phyloP scores from a whole-genome alignment of 169 alveolate species.

The Amoebophrya sp. region DNA sequence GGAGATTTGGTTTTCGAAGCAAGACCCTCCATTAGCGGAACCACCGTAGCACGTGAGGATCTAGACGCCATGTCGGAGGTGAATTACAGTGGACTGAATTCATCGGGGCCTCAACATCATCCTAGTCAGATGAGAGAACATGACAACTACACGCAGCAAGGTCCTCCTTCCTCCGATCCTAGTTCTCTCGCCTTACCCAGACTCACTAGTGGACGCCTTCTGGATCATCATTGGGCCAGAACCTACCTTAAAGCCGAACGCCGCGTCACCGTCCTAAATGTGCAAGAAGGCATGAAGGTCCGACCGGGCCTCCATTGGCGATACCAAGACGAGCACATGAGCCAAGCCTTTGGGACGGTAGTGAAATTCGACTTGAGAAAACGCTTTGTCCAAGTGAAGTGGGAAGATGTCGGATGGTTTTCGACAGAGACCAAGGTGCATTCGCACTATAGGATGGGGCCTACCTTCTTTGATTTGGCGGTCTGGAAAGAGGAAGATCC shows the following conservation, averaged over 20 bases:
- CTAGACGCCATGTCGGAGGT: no score
- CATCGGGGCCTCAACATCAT: no score
- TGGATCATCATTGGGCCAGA: no score
- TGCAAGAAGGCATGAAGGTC: background rate
- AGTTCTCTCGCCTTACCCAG: no score
- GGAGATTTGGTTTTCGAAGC: no score
- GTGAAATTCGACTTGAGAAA: background rate
- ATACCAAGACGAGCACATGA: background rate
- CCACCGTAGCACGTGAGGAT: no score
- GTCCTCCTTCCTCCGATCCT: no score
- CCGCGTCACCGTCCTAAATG: background rate
- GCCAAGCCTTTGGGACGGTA: background rate
- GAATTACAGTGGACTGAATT: no score
- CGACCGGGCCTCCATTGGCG: background rate
- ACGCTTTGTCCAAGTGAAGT: background rate
- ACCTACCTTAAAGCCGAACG: background rate
- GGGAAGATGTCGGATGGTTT: background rate
- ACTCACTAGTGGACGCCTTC: no score
- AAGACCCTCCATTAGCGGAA: no score
- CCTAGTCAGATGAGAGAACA: no score
- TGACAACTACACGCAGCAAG: no score
- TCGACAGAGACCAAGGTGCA: background rate
- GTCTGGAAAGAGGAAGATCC: background rate
- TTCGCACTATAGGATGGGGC: background rate
- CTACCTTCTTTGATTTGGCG: background rate